phyloP scores from a whole-genome alignment of 345 rosid species.

The Eucalyptus cloeziana region DNA sequence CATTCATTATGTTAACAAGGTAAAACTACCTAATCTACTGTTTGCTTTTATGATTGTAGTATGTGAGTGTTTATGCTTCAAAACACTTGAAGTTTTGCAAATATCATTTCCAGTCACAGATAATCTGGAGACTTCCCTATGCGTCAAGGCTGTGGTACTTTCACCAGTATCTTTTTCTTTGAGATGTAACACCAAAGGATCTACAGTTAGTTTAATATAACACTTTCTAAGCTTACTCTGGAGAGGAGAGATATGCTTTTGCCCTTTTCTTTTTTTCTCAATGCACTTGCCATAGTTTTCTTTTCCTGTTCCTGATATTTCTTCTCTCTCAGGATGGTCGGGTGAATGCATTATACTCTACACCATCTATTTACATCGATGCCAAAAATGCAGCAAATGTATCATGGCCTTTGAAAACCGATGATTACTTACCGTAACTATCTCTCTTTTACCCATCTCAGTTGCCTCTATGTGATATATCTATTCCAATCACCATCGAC shows the following conservation, averaged over 20 bases:
- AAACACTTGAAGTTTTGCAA: neutral
- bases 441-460: neutral
- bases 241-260: neutral
- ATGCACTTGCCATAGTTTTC: neutral
- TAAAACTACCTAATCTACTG: neutral
- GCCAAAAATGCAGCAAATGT: slow-evolving; percentile 51
- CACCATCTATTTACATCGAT: slow-evolving; percentile 74
- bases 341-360: slow-evolving; percentile 74
- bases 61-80: neutral
- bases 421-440: slow-evolving; percentile 80
- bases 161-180: neutral
- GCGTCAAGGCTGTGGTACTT: neutral
- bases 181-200: neutral
- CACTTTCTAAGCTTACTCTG: neutral
- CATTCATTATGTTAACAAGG: slow-evolving; percentile 84
- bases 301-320: neutral
- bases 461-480: neutral
- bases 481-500: neutral
- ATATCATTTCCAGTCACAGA: neutral
- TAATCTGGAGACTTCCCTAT: neutral
- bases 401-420: slow-evolving; percentile 74
- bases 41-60: neutral
- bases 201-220: neutral
- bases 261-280: neutral
- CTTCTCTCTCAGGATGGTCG: slow-evolving; percentile 49